Conservation (phyloP, 768 basidiomycete species). For the Pleurotus tuber-regium region DNA sequence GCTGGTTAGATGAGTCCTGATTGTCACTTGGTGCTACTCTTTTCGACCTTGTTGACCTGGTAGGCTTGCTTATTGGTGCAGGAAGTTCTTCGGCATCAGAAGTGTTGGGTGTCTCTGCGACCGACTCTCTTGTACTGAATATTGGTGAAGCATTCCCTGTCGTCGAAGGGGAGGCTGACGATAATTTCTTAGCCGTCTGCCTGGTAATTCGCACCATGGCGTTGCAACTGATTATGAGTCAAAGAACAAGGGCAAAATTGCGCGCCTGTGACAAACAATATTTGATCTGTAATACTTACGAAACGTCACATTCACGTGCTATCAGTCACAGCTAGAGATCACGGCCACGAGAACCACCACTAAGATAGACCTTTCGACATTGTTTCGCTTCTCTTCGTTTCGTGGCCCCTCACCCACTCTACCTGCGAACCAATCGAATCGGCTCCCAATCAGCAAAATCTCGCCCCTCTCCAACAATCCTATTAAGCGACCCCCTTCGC, state of each 20-base stretch:
- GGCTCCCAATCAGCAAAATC: too few relatives aligned
- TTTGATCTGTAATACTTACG: slow-evolving; percentile 5
- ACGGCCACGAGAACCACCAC: too few relatives aligned
- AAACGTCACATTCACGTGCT: slow-evolving; percentile 8
- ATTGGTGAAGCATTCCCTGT: slow-evolving; percentile 47
- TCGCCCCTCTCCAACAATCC: too few relatives aligned
- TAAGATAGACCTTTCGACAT: too few relatives aligned
- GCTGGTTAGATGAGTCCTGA: slow-evolving; percentile 18
- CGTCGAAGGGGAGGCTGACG: slow-evolving; percentile 30
- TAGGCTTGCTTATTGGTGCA: not conserved
- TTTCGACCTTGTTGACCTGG: slow-evolving; percentile 6
- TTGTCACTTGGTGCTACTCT: slow-evolving; percentile 15
- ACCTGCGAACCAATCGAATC: too few relatives aligned
- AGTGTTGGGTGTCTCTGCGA: slow-evolving; percentile 51
- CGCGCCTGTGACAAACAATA: slow-evolving; percentile 9
- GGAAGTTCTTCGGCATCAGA: slow-evolving; percentile 45
- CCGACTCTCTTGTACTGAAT: slow-evolving; percentile 46
- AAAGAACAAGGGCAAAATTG: slow-evolving; percentile 23
- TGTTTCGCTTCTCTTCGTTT: too few relatives aligned
- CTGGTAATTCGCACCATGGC: slow-evolving; percentile 35
- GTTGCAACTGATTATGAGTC: slow-evolving; percentile 4
- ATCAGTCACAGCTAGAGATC: not conserved
- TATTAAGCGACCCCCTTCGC: too few relatives aligned
- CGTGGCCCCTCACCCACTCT: too few relatives aligned
- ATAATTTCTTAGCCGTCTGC: slow-evolving; percentile 26